Percentiles rank a stretch among this genome's conserved stretches.
These are phyloP conservation scores for Chalciporus pseudorubinellus DNA, from an alignment of 768 basidiomycete genomes.

Conservation along the genomic window DNA sequence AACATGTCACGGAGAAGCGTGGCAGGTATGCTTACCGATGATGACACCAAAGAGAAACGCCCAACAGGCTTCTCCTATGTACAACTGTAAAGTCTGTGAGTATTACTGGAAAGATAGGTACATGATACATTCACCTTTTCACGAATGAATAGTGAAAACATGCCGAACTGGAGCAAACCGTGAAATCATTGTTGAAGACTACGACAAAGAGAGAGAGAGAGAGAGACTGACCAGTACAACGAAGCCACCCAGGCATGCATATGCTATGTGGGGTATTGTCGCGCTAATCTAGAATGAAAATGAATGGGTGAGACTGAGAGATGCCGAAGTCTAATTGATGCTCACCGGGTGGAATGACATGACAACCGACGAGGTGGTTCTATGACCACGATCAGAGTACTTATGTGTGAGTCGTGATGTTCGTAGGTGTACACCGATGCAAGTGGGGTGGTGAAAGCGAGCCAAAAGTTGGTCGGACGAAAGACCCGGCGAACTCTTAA, in stretches of 20 bases:
- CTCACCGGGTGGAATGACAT: conserved; percentile 54
- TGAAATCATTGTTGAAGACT: neutral
- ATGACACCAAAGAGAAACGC: conserved; percentile 93
- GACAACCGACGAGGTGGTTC: conserved; percentile 22
- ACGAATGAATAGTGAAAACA: conserved; percentile 90
- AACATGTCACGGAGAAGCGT: neutral
- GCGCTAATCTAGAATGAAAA: conserved; percentile 37
- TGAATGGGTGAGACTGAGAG: conserved; percentile 1
- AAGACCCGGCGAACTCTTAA: neutral
- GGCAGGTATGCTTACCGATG: conserved; percentile 52
- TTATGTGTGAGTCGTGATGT: conserved; percentile 2
- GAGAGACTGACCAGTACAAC: conserved; percentile 60
- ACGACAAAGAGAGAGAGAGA: too few species aligned
- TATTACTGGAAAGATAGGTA: neutral
- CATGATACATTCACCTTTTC: conserved; percentile 57
- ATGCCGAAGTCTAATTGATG: conserved; percentile 1
- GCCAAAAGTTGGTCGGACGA: neutral
- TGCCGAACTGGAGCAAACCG: conserved; percentile 65
- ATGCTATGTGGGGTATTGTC: conserved; percentile 69
- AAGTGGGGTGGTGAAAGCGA: conserved; percentile 7
- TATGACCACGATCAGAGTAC: neutral
- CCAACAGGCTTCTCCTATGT: conserved; percentile 96
- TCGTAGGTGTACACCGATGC: neutral
- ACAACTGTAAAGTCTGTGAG: conserved; percentile 51
- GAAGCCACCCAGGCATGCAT: conserved; percentile 79